These are phyloP conservation scores for Magnolia changhungtana DNA, from an alignment of 164 flowering plant species.

Conservation along the genomic window DNA sequence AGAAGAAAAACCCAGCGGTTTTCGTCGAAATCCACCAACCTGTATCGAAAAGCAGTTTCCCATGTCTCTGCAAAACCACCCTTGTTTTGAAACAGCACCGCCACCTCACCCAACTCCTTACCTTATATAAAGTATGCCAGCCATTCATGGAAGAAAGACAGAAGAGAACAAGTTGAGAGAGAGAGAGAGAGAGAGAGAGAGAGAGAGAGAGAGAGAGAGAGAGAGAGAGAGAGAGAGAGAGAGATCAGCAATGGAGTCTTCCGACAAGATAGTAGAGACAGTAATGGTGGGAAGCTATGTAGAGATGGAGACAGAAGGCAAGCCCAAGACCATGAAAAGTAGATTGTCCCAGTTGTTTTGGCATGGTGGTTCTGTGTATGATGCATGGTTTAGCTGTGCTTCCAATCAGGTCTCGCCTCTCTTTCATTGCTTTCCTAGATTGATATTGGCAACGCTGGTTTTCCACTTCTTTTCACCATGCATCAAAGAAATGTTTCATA, in stretches of 20 bases:
- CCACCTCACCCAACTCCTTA: constrained; percentile 9
- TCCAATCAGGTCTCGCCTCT: constrained; percentile 73
- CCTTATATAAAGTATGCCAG: neutral
- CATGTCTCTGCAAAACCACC: constrained; percentile 17
- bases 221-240: constrained; percentile 5
- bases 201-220: constrained; percentile 5
- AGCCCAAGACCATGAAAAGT: constrained; percentile 45
- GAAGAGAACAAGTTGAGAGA: neutral
- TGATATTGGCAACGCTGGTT: neutral
- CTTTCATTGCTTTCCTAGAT: neutral
- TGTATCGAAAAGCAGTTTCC: constrained; percentile 19
- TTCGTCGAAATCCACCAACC: constrained; percentile 18
- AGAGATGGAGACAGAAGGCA: constrained; percentile 84
- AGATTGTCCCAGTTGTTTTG: constrained; percentile 69
- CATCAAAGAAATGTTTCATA: no score
- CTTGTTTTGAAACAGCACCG: constrained; percentile 24
- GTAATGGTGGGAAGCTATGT: constrained; percentile 82
- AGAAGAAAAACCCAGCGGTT: constrained; percentile 14
- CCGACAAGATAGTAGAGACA: constrained; percentile 75
- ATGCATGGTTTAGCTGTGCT: constrained; percentile 99
- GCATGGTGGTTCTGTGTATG: constrained; percentile 98
- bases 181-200: constrained; percentile 14
- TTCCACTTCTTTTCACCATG: no score
- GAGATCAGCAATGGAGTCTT: constrained; percentile 30
- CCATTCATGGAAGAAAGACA: neutral